Evolutionary conservation across 2,329 filamentous ascomycete species (phyloP).

Genomic region (Arachnomyces sp.): DNA sequence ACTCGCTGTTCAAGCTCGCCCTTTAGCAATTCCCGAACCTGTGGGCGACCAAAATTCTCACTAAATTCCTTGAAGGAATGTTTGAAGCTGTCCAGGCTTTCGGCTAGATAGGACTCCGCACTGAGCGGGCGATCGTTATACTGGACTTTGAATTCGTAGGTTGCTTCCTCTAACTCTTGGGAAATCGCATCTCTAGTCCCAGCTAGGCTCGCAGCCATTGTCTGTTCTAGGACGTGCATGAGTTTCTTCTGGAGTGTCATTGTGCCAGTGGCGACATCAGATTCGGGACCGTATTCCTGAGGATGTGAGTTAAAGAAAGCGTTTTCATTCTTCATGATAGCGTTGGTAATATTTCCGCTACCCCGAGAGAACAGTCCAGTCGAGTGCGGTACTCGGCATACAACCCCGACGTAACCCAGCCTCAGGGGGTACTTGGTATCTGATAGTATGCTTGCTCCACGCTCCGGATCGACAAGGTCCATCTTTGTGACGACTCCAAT

Average conservation of each 20-base stretch:
- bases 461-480: constrained; percentile 82
- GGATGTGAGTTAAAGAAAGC: constrained; percentile 81
- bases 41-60: constrained; percentile 77
- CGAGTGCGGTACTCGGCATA: constrained; percentile 67
- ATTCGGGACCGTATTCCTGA: constrained; percentile 65
- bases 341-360: constrained; percentile 66
- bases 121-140: constrained; percentile 95
- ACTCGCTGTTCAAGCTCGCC: constrained; percentile 90
- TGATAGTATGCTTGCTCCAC: constrained; percentile 69
- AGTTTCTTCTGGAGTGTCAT: constrained; percentile 85
- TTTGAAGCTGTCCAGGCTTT: constrained; percentile 93
- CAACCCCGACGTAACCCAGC: constrained; percentile 93
- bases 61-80: constrained; percentile 94
- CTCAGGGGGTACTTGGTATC: constrained; percentile 91
- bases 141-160: constrained; percentile 98
- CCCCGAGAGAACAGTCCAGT: constrained; percentile 74
- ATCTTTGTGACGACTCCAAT: constrained; percentile 99
- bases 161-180: constrained; percentile 91
- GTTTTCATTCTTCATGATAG: constrained; percentile 82
- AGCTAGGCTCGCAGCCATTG: constrained; percentile 88
- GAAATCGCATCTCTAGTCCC: constrained; percentile 86
- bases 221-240: constrained; percentile 94
- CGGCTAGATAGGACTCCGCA: constrained; percentile 92
- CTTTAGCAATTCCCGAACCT: constrained; percentile 86
- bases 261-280: constrained; percentile 72